These are phyloP conservation scores for Metschnikowia chrysomelidarum DNA, from an alignment of 805 yeast species.

Conservation along the genomic window DNA sequence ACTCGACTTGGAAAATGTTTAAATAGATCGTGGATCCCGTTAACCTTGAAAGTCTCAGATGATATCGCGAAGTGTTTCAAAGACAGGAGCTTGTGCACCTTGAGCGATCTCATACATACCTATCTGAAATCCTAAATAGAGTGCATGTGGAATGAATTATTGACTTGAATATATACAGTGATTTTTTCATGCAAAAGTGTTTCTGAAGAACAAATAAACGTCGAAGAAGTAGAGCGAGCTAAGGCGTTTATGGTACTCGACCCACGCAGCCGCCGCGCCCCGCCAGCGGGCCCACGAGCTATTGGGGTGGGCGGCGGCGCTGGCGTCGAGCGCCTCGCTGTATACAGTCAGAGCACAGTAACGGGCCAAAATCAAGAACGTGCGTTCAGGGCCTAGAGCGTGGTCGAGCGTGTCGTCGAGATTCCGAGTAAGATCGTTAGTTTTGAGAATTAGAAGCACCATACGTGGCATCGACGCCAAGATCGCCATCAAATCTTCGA, in stretches of 20 bases:
- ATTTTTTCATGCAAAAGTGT: constrained; percentile 1
- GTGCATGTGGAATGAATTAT: too few species aligned
- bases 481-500: constrained; percentile 76
- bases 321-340: constrained; percentile 55
- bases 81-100: too few species aligned
- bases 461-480: constrained; percentile 79
- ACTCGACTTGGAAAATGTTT: too few species aligned
- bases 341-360: constrained; percentile 84
- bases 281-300: constrained; percentile 23
- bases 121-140: too few species aligned
- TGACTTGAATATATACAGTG: background rate
- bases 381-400: constrained; percentile 84
- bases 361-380: constrained; percentile 83
- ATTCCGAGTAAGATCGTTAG: constrained; percentile 89
- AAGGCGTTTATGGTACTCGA: constrained; percentile 29
- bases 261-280: constrained; percentile 28
- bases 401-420: constrained; percentile 79
- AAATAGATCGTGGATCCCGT: too few species aligned
- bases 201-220: constrained; percentile 24
- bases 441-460: constrained; percentile 82
- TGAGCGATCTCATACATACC: too few species aligned
- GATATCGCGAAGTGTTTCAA: too few species aligned
- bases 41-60: too few species aligned
- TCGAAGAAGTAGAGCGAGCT: constrained; percentile 36
- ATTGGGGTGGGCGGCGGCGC: constrained; percentile 17